Conservation (phyloP, 2,329 filamentous ascomycete genomes). For the Colletotrichum plurivorum region DNA sequence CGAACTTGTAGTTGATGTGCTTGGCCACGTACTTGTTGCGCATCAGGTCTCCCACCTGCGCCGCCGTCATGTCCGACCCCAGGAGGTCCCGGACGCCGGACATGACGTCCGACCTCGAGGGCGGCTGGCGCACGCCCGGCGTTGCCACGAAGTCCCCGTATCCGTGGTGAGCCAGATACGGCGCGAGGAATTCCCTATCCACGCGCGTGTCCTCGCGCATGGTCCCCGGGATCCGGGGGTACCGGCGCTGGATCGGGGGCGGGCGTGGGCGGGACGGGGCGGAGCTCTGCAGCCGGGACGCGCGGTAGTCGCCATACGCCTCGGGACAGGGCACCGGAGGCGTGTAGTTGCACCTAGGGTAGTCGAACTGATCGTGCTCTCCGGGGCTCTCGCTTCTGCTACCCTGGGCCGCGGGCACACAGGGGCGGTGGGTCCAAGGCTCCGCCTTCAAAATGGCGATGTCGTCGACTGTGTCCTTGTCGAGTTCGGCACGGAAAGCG, state of each 20-base stretch:
- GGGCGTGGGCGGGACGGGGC: constrained; percentile 30
- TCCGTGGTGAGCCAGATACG: not conserved
- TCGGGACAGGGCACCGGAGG: constrained; percentile 19
- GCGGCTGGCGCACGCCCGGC: not conserved
- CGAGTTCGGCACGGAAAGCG: constrained; percentile 9
- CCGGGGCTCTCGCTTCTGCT: not conserved
- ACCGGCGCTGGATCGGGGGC: constrained; percentile 25
- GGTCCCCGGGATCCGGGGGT: constrained; percentile 26
- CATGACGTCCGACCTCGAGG: constrained; percentile 33
- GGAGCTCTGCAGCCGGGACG: not conserved
- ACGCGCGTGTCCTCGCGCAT: constrained; percentile 21
- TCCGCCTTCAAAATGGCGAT: constrained; percentile 1
- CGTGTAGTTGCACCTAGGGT: constrained; percentile 10
- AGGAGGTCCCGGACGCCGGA: constrained; percentile 40
- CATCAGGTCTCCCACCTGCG: constrained; percentile 35
- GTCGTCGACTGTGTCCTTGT: constrained; percentile 17
- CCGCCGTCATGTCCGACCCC: constrained; percentile 24
- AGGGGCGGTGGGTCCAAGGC: constrained; percentile 25
- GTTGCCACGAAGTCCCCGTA: not conserved
- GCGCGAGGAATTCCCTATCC: constrained; percentile 5
- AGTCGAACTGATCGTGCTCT: constrained; percentile 2
- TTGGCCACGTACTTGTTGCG: constrained; percentile 6
- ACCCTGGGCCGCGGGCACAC: not conserved
- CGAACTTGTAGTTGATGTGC: constrained; percentile 35
- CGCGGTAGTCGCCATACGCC: not conserved